phyloP scores from a whole-genome alignment of 257 asterid genomes.

The Handroanthus guayacan region DNA sequence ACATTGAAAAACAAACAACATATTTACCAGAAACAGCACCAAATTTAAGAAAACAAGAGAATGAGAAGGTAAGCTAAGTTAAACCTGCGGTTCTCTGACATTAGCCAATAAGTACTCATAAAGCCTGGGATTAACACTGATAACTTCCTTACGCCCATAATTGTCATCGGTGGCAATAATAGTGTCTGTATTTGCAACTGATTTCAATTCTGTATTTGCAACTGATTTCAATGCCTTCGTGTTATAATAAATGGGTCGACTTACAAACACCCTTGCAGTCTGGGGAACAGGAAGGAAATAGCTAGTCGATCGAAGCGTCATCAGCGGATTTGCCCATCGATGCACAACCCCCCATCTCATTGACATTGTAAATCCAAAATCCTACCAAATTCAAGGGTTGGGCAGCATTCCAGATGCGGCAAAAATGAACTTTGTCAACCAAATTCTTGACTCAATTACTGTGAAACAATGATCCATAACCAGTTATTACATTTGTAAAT shows the following conservation, averaged over 20 bases:
- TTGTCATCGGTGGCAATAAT: conserved; percentile 56
- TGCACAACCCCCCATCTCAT: conserved; percentile 39
- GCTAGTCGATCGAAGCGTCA: conserved; percentile 25
- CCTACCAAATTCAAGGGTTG: conserved; percentile 37
- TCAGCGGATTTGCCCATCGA: conserved; percentile 37
- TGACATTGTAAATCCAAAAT: conserved; percentile 38
- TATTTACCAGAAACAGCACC: conserved; percentile 5
- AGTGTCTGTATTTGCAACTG: conserved; percentile 48
- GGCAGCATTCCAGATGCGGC: conserved; percentile 31
- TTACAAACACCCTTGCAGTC: conserved; percentile 22
- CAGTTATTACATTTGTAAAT: background rate
- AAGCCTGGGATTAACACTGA: conserved; percentile 71
- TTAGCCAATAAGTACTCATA: conserved; percentile 79
- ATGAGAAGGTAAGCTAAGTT: background rate
- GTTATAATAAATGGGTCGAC: conserved; percentile 26
- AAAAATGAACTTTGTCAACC: background rate
- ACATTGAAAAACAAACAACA: conserved; percentile 14
- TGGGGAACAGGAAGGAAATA: conserved; percentile 31
- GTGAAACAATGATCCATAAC: background rate
- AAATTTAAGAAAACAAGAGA: background rate
- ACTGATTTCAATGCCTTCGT: conserved; percentile 47
- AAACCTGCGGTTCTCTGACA: conserved; percentile 87
- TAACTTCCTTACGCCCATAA: conserved; percentile 79
- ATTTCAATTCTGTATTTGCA: conserved; percentile 47
- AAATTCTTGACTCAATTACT: background rate